These are phyloP conservation scores for Umbilicus rupestris DNA, from an alignment of 164 flowering plant species.

Conservation along the genomic window DNA sequence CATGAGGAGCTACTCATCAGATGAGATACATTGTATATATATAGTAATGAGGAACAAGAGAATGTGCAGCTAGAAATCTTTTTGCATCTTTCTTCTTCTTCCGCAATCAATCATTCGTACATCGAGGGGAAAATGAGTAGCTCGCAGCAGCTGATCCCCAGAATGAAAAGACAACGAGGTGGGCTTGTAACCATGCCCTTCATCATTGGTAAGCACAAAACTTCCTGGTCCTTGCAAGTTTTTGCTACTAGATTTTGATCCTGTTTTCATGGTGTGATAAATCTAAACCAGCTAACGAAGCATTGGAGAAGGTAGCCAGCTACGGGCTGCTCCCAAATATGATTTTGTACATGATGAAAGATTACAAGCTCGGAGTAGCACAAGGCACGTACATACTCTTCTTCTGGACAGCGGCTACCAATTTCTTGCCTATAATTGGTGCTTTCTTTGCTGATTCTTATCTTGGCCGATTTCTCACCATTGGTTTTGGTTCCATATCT, in stretches of 20 bases:
- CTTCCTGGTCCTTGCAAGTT: neutral
- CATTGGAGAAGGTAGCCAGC: constrained; percentile 65
- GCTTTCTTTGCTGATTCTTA: constrained; percentile 67
- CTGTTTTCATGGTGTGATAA: neutral
- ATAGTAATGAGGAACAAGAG: neutral
- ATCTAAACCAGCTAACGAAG: constrained; percentile 44
- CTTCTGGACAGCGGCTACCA: constrained; percentile 50
- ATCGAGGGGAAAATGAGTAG: neutral
- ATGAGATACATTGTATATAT: neutral
- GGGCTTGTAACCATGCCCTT: constrained; percentile 10
- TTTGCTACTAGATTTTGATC: neutral
- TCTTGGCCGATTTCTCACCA: constrained; percentile 55
- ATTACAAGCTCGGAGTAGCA: constrained; percentile 30
- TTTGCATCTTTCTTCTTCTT: neutral
- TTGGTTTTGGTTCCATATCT: constrained; percentile 44
- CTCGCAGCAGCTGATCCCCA: constrained; percentile 1
- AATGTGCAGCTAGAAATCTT: constrained; percentile 4
- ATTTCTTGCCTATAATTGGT: constrained; percentile 48
- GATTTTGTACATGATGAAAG: constrained; percentile 47
- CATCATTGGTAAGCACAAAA: constrained; percentile 4
- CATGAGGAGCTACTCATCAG: neutral
- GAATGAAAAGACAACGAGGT: neutral
- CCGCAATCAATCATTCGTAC: neutral
- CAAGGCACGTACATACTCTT: constrained; percentile 37
- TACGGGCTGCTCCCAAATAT: constrained; percentile 56